Percentiles rank a stretch among this genome's conserved stretches.
Conservation (phyloP, 2,329 filamentous ascomycete genomes). For the Fusarium anthophilum region DNA sequence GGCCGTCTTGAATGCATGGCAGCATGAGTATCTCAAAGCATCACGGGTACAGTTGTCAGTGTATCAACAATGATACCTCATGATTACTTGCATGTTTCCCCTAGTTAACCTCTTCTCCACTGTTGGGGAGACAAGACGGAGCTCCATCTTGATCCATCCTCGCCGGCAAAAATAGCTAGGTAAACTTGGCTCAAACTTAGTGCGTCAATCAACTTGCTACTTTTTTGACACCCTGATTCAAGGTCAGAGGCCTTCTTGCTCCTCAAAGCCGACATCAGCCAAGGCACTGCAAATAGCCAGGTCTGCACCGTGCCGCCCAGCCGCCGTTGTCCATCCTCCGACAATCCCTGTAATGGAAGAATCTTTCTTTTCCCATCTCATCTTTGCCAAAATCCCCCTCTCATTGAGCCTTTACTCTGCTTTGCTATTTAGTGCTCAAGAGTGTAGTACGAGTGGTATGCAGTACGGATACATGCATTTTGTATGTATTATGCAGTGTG, state of each 20-base stretch:
- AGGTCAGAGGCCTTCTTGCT: not conserved
- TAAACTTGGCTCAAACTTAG: not conserved
- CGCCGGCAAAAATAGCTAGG: not conserved
- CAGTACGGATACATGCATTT: not conserved
- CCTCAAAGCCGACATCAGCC: not conserved
- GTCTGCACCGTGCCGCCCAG: constrained; percentile 26
- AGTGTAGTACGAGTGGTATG: constrained; percentile 7
- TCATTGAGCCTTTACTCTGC: not conserved
- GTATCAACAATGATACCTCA: constrained; percentile 15
- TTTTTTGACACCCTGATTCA: not conserved
- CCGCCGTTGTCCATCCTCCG: constrained; percentile 14
- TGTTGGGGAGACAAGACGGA: not conserved
- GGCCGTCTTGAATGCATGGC: not conserved
- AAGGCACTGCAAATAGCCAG: constrained; percentile 8
- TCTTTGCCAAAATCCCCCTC: not conserved
- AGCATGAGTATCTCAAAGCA: not conserved
- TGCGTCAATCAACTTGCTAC: not conserved
- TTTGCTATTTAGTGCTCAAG: constrained; percentile 10
- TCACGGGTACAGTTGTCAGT: not conserved
- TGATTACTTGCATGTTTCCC: constrained; percentile 21
- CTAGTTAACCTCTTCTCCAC: not conserved
- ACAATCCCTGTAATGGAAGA: constrained; percentile 9
- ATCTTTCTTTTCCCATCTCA: constrained; percentile 1
- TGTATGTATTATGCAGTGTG: constrained; percentile 19
- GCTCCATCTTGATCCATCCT: not conserved